phyloP scores from a whole-genome alignment of 2,329 filamentous ascomycete genomes.

The Colletotrichum spinosum region DNA sequence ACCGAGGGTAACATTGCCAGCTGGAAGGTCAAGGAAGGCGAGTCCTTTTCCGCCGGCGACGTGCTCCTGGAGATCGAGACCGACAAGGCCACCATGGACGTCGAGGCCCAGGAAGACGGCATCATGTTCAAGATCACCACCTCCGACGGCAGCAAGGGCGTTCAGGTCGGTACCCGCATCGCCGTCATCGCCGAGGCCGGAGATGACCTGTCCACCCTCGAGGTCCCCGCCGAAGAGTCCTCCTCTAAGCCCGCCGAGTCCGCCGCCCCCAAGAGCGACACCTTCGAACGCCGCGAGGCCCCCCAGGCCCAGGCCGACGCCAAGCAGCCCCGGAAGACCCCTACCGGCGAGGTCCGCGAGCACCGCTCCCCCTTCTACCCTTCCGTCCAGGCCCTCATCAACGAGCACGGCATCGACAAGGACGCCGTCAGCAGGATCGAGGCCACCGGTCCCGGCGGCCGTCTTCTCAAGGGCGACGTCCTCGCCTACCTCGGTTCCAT shows the following conservation, averaged over 20 bases:
- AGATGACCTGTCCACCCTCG: conserved; percentile 80
- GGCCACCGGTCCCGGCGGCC: conserved; percentile 86
- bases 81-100: conserved; percentile 95
- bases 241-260: conserved; percentile 44
- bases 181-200: conserved; percentile 84
- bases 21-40: conserved; percentile 91
- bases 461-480: conserved; percentile 94
- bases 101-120: conserved; percentile 92
- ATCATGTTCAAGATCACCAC: conserved; percentile 85
- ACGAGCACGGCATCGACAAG: conserved; percentile 80
- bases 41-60: conserved; percentile 84
- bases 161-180: conserved; percentile 85
- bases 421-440: conserved; percentile 84
- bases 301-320: conserved; percentile 41
- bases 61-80: conserved; percentile 93
- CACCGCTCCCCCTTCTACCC: conserved; percentile 82
- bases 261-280: conserved; percentile 39
- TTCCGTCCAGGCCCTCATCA: conserved; percentile 85
- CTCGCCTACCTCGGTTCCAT: conserved; percentile 89
- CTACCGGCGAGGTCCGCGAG: conserved; percentile 65
- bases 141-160: conserved; percentile 77
- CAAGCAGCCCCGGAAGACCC: conserved; percentile 47
- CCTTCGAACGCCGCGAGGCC: conserved; percentile 33
- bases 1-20: conserved; percentile 89
- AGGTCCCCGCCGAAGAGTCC: conserved; percentile 78